Evolutionary conservation across 2,329 filamentous ascomycete genomes (phyloP), one percentile per base, ranked within the genome.

Genomic region (Pseudodiploospora longispora): DNA sequence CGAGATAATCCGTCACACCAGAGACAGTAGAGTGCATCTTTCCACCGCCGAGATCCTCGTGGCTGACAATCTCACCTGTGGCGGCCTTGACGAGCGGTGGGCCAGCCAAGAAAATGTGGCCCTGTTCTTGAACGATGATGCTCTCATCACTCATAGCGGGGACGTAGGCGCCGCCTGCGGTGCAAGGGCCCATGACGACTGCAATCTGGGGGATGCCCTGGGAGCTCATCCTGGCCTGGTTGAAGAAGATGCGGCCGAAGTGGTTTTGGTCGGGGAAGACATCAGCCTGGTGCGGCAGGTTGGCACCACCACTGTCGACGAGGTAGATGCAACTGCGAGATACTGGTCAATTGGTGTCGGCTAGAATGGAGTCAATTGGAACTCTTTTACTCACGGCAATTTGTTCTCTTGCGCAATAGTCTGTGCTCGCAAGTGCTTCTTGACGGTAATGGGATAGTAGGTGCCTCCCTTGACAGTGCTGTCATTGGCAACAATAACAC

Each of bases 161-260:
- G 8, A 97, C 90, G 62, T 98, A 97, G 27, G 91, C 91, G 39
- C 91, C 91, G 41, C 91, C 91, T 2, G 91, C 91, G 1, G 93
- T 98, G 67, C 93, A 98, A 36, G 91, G 87, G 1, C 91, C 91
- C 91, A 98, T 96, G 38, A 98, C 91, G 3, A 96, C 88, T 7
- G 87, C 83, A 54, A 98, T 85, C 60, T 97, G 91, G 1, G 91
- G 91, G 49, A 97, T 95, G 4, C 89, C 88, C 53, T 83, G 69
- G 2, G 85, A 78, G 54, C 86, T 93, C 89, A 97, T 95, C 57
- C 87, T 76, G 3, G 93, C 91, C 66, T 98, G 91, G 68, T 98
- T 96, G 74, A 85, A 98, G 73, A 98, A 98, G 61, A 97, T 95
- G 52, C 91, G 87, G 32, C 91, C 89, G 60, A 98, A 97, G 65